These are phyloP conservation scores for Aureococcus anophagefferens DNA, from an alignment of 108 stramenopile genomes.

Conservation along the genomic window DNA sequence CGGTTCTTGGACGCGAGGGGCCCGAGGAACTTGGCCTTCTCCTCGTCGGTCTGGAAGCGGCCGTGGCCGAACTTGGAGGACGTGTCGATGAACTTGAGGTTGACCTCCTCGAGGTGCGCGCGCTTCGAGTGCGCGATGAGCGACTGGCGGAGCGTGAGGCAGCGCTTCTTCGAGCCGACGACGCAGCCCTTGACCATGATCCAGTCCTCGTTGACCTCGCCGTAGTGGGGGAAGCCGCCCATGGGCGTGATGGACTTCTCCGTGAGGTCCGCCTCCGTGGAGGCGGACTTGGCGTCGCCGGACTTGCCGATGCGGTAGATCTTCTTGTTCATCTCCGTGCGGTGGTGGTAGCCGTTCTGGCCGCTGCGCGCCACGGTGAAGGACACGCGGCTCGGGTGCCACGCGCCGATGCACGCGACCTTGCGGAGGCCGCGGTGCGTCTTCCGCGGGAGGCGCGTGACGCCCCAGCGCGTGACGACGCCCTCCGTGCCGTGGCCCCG, in stretches of 20 bases:
- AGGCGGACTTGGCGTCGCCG: conserved; percentile 81
- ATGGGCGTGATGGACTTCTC: conserved; percentile 97
- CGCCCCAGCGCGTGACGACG: conserved; percentile 97
- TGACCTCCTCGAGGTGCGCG: conserved; percentile 89
- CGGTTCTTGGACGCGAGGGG: conserved; percentile 80
- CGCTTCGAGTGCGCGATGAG: conserved; percentile 80
- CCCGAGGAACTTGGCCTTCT: conserved; percentile 97
- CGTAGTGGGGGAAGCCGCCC: conserved; percentile 97
- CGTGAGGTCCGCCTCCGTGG: conserved; percentile 94
- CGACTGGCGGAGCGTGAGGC: conserved; percentile 90
- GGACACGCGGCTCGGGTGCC: conserved; percentile 98
- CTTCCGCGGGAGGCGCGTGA: conserved; percentile 98
- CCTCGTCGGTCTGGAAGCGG: conserved; percentile 98
- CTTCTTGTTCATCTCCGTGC: conserved; percentile 99
- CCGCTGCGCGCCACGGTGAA: conserved; percentile 94
- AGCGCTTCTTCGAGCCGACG: conserved; percentile 95
- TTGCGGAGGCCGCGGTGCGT: conserved; percentile 99
- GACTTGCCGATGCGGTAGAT: conserved; percentile 97
- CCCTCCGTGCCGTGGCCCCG: conserved; percentile 98
- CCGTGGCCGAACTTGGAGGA: conserved; percentile 98
- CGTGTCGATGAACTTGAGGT: conserved; percentile 99
- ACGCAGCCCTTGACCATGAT: conserved; percentile 98
- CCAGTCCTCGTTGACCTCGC: conserved; percentile 95
- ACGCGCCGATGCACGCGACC: conserved; percentile 99
- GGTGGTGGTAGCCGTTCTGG: conserved; percentile 99